These are phyloP conservation scores for Populus simonii DNA, from an alignment of 345 rosid species.

Conservation along the genomic window DNA sequence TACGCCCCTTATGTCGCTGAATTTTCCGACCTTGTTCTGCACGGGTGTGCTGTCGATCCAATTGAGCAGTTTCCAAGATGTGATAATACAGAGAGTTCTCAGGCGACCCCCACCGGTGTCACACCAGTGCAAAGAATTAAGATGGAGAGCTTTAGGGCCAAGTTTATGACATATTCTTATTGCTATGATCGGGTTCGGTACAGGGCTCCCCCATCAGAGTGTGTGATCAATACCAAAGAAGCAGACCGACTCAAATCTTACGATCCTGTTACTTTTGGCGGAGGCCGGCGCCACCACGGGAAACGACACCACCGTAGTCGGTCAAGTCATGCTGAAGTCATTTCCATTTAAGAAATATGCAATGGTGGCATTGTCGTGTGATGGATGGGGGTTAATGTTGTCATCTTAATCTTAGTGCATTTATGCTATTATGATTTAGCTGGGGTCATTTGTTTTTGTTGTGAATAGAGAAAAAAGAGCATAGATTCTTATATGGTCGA, in stretches of 20 bases:
- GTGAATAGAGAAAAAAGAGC: conserved; percentile 39
- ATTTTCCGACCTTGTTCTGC: conserved; percentile 71
- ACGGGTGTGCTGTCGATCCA: conserved; percentile 87
- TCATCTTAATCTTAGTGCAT: conserved; percentile 1
- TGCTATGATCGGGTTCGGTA: conserved; percentile 82
- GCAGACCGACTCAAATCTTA: conserved; percentile 54
- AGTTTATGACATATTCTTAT: conserved; percentile 85
- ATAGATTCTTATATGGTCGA: conserved; percentile 24
- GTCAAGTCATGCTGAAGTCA: conserved; percentile 15
- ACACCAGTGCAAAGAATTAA: conserved; percentile 44
- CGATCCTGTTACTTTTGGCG: conserved; percentile 84
- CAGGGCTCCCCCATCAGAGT: conserved; percentile 62
- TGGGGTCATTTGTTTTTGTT: conserved; percentile 17
- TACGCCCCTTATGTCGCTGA: conserved; percentile 72
- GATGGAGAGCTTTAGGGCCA: conserved; percentile 68
- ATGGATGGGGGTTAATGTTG: conserved; percentile 1
- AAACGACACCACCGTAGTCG: conserved; percentile 33
- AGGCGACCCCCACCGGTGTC: conserved; percentile 35
- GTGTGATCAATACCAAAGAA: conserved; percentile 56
- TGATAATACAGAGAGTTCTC: conserved; percentile 35
- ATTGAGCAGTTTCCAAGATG: conserved; percentile 56
- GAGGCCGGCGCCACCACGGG: conserved; percentile 22
- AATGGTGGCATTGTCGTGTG: no score
- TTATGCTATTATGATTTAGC: conserved; percentile 15
- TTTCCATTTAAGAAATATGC: conserved; percentile 16